A percentile compares a stretch with the other conserved stretches of the same genome.
Evolutionary conservation across 257 asterid species (phyloP).

Genomic region (Sherardia arvensis): DNA sequence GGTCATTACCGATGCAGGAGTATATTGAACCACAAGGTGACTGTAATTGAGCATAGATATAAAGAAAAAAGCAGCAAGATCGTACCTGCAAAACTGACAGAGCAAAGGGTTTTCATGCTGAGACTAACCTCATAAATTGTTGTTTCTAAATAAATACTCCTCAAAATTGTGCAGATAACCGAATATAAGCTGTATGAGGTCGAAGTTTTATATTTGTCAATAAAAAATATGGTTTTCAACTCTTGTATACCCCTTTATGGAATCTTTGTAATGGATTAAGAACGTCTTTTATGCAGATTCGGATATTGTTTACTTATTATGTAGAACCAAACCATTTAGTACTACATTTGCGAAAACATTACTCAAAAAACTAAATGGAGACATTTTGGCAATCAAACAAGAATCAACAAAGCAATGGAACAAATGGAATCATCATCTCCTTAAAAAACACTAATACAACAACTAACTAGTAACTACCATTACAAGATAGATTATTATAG

Average conservation of each 20-base stretch:
- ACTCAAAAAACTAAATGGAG: not conserved
- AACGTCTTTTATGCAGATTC: not conserved
- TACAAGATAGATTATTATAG: not conserved
- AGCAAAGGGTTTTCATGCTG: not conserved
- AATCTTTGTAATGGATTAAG: not conserved
- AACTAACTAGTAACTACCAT: not conserved
- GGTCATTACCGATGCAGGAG: conserved; percentile 42
- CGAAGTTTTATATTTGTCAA: not conserved
- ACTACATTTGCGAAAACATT: not conserved
- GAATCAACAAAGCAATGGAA: not conserved
- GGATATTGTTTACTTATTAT: not conserved
- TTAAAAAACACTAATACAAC: not conserved
- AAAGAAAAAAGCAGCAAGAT: no score
- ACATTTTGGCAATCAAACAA: not conserved
- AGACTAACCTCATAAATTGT: not conserved
- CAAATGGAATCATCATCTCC: not conserved
- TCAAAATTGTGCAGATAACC: not conserved
- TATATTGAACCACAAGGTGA: conserved; percentile 43
- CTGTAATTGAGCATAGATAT: conserved; percentile 25
- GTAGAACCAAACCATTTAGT: not conserved
- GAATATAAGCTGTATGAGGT: not conserved
- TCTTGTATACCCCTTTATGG: not conserved
- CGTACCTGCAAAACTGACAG: no score
- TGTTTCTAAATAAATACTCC: conserved; percentile 1
- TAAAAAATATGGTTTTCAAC: not conserved